phyloP scores from a whole-genome alignment of 2,329 filamentous ascomycete genomes.

The Arthrobotrys musiformis region DNA sequence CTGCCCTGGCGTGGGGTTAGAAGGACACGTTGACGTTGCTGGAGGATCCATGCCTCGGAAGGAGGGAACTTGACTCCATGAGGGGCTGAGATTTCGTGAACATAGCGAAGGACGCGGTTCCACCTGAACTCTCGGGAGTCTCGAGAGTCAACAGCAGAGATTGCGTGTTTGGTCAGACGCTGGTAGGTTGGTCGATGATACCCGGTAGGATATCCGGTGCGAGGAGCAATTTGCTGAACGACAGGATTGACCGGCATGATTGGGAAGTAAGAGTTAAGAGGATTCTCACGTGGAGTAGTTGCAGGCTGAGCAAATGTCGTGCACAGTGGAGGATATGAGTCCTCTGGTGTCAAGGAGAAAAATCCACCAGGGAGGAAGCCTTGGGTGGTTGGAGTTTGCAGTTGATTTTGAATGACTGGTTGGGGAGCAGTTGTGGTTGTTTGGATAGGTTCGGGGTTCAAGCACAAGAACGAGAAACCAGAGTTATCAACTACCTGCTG shows the following conservation, averaged over 20 bases:
- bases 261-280: slow-evolving; percentile 53
- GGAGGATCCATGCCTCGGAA: slow-evolving; percentile 42
- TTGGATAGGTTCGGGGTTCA: slow-evolving; percentile 46
- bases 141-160: slow-evolving; percentile 58
- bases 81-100: slow-evolving; percentile 56
- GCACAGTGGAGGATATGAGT: slow-evolving; percentile 58
- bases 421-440: slow-evolving; percentile 3
- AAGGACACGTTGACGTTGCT: slow-evolving; percentile 44
- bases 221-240: slow-evolving; percentile 57
- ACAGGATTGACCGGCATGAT: slow-evolving; percentile 58
- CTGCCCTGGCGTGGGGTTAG: slow-evolving; percentile 33
- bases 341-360: slow-evolving; percentile 59
- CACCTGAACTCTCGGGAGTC: slow-evolving; percentile 59
- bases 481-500: slow-evolving; percentile 20
- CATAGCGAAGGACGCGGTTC: slow-evolving; percentile 59
- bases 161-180: slow-evolving; percentile 57
- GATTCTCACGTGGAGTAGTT: slow-evolving; percentile 19
- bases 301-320: slow-evolving; percentile 52
- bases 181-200: slow-evolving; percentile 50
- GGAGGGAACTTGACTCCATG: slow-evolving; percentile 45
- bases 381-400: slow-evolving; percentile 17
- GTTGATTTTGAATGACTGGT: slow-evolving; percentile 27
- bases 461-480: slow-evolving; percentile 39
- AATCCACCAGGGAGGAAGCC: slow-evolving; percentile 58
- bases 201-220: slow-evolving; percentile 38